Base-by-base conservation (phyloP, 306 rosid species). In the Trifolium dubium region DNA sequence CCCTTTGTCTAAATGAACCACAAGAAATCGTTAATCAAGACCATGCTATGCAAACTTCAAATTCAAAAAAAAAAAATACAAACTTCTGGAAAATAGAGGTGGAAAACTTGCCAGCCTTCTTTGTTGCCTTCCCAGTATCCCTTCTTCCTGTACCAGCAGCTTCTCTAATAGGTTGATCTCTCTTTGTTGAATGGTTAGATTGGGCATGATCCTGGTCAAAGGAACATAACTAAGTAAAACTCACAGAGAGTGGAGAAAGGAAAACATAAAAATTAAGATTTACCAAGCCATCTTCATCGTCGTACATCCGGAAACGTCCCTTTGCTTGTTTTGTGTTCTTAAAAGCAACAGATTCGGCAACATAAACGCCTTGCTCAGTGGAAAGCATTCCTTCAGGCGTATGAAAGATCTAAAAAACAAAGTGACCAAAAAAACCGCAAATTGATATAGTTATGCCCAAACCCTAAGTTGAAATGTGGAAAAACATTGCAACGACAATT, bases 321-420 rank as follows among this genome's bases (percentile, higher is more conserved):
- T 94, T 94, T 15, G 95, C 89, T 80, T 94, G 96, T 81, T 85
- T 94, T 69, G 86, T 77, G 76, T 87, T 94, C 88, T 82, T 92
- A 31, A 81, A 55, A 76, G 88, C 76, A 37, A 89, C 84, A 75
- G 97, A 84, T 81, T 94, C 97, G 10, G 99, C 97, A 84, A 88
- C 72, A 76, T 94, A 94, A 77, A 94, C 86, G 59, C 99, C 99
- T 88, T 87, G 93, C 89, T 94, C 99, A 17, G 80, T 82, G 55
- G 99, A 94, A 82, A 94, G 90, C 83, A 82, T 53, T 69, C 99
- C 97, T 79, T 94, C 97, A 64, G 99, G 97, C 67, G 99, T 89
- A 53, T n/a, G 82, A 72, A 88, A 92, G 64, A 94, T 86, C 99
- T 94, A 92, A 80, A 92, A 80, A 78, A 71, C 66, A 69, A 53